Conservation (phyloP, 495 filamentous ascomycete species). For the Geoglossum glabrum region DNA sequence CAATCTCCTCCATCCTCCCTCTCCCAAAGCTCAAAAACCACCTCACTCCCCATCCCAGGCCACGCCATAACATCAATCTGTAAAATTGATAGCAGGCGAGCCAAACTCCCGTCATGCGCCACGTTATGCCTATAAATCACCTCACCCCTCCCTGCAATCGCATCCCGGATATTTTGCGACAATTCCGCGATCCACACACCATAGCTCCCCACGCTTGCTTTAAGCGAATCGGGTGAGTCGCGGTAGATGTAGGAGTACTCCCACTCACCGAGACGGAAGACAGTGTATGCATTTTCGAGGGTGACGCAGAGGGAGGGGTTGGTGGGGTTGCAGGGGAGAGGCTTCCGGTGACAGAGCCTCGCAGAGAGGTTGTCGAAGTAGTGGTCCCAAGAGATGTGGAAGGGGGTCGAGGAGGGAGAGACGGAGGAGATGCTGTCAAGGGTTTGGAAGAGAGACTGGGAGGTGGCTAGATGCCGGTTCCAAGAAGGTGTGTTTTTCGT, state of each 20-base stretch:
- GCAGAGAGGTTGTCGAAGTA: constrained; percentile 57
- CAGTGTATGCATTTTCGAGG: constrained; percentile 31
- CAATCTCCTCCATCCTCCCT: constrained; percentile 10
- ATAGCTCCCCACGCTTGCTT: constrained; percentile 28
- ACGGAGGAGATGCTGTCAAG: constrained; percentile 43
- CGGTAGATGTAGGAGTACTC: constrained; percentile 53
- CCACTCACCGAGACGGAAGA: constrained; percentile 48
- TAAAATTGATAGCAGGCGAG: constrained; percentile 37
- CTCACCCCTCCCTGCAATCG: constrained; percentile 16
- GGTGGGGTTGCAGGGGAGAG: constrained; percentile 35
- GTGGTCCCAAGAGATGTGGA: constrained; percentile 45
- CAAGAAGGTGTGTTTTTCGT: constrained; percentile 24
- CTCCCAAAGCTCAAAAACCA: constrained; percentile 45
- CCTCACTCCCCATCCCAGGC: constrained; percentile 52
- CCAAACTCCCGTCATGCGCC: constrained; percentile 48
- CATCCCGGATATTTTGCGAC: constrained; percentile 32
- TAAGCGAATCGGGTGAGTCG: constrained; percentile 32
- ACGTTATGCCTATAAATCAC: constrained; percentile 43
- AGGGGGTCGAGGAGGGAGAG: constrained; percentile 28
- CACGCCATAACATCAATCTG: constrained; percentile 50
- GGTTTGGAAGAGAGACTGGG: constrained; percentile 24
- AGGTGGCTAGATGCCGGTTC: constrained; percentile 14
- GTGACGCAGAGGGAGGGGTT: constrained; percentile 33
- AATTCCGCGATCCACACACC: constrained; percentile 48
- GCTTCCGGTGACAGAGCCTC: constrained; percentile 42